phyloP scores from a whole-genome alignment of 441 rosid genomes.

The Gossypium gossypioides region DNA sequence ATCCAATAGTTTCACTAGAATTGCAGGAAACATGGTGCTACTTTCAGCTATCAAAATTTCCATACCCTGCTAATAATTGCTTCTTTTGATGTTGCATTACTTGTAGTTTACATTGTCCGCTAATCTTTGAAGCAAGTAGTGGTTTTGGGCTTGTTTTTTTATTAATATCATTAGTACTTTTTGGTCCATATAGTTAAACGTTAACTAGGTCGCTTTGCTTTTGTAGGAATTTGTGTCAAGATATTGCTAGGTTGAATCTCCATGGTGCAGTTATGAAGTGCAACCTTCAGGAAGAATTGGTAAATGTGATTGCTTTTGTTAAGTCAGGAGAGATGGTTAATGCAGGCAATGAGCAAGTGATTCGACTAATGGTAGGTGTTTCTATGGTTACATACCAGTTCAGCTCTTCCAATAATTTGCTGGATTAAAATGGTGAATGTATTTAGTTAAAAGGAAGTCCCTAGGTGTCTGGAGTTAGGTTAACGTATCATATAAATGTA shows the following conservation, averaged over 20 bases:
- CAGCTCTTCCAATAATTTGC: not conserved
- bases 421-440: not conserved
- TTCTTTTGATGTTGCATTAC: not conserved
- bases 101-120: not conserved
- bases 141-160: not conserved
- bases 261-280: slow-evolving; percentile 45
- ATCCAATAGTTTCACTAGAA: not conserved
- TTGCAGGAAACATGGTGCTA: not conserved
- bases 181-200: not conserved
- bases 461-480: not conserved
- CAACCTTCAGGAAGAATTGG: slow-evolving; percentile 59
- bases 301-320: slow-evolving; percentile 31
- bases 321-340: slow-evolving; percentile 46
- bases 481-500: not conserved
- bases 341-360: slow-evolving; percentile 46
- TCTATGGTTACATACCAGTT: slow-evolving; percentile 22
- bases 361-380: slow-evolving; percentile 50
- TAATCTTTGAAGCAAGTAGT: not conserved
- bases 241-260: slow-evolving; percentile 46
- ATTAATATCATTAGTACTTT: not conserved
- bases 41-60: not conserved
- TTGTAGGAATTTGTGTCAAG: slow-evolving; percentile 44
- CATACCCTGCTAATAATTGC: not conserved
- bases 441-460: not conserved
- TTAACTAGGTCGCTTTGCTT: slow-evolving; percentile 10